Conservation (phyloP, 2,329 filamentous ascomycete species). For the Corynespora cassiicola region DNA sequence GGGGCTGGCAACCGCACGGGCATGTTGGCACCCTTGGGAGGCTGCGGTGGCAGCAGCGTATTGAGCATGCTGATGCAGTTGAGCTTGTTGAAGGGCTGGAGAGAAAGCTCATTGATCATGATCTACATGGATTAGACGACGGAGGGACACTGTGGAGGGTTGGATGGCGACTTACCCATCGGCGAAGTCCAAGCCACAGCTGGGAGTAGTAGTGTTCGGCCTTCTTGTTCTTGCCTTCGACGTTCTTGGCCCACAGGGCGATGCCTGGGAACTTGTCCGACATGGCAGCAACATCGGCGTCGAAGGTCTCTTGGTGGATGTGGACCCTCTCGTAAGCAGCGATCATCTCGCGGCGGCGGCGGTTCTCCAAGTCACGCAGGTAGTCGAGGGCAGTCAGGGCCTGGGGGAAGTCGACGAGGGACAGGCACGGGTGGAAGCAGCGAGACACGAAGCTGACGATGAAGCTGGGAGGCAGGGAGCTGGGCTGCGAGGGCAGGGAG, state of each 20-base stretch:
- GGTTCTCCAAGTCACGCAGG: slow-evolving; percentile 67
- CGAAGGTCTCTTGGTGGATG: slow-evolving; percentile 56
- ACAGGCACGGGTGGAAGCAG: slow-evolving; percentile 63
- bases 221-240: slow-evolving; percentile 52
- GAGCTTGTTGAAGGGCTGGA: slow-evolving; percentile 67
- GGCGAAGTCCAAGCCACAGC: slow-evolving; percentile 66
- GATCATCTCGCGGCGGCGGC: slow-evolving; percentile 64
- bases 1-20: slow-evolving; percentile 59
- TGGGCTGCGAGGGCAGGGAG: slow-evolving; percentile 65
- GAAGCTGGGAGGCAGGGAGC: slow-evolving; percentile 67
- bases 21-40: slow-evolving; percentile 36
- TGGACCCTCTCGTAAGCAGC: slow-evolving; percentile 61
- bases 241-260: slow-evolving; percentile 60
- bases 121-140: slow-evolving; percentile 51
- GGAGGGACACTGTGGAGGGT: neutral
- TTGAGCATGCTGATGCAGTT: slow-evolving; percentile 74
- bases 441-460: slow-evolving; percentile 67
- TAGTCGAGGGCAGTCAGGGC: slow-evolving; percentile 71
- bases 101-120: slow-evolving; percentile 69
- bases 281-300: slow-evolving; percentile 55
- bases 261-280: slow-evolving; percentile 61
- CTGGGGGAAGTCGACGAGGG: slow-evolving; percentile 69
- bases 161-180: slow-evolving; percentile 61
- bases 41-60: slow-evolving; percentile 68
- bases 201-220: slow-evolving; percentile 60